Evolutionary conservation across 2,329 filamentous ascomycete genomes (phyloP).

Genomic region (Verticillium isaacii): DNA sequence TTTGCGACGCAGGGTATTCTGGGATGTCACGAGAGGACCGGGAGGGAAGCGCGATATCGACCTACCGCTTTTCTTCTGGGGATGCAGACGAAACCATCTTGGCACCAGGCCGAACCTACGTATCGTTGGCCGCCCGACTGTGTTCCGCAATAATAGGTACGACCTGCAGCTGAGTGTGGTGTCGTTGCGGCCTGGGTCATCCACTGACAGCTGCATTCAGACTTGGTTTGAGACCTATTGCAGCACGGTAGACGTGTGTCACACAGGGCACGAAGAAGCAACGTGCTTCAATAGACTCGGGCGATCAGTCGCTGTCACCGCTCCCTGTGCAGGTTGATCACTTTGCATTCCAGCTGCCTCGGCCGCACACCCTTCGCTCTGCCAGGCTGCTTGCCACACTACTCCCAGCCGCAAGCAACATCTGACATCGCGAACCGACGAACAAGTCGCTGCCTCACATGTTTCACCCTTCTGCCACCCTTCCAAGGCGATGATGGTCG

Average conservation of each 20-base stretch:
- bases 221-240: background rate
- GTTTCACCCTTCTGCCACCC: background rate
- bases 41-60: too few relatives aligned
- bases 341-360: background rate
- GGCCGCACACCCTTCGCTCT: background rate
- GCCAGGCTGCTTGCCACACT: background rate
- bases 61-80: background rate
- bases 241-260: background rate
- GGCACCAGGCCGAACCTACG: too few relatives aligned
- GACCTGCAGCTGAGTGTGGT: background rate
- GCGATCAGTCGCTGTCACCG: background rate
- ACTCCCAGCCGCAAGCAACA: background rate
- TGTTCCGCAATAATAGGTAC: background rate
- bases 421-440: background rate
- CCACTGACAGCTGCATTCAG: background rate
- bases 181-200: background rate
- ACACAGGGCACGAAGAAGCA: background rate
- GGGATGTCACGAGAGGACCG: too few relatives aligned
- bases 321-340: background rate
- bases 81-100: background rate
- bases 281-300: background rate
- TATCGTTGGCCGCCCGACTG: background rate
- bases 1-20: too few relatives aligned
- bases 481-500: background rate
- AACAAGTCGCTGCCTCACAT: background rate